phyloP scores from a whole-genome alignment of 129 eudicot species.

The Deinandra increscens region DNA sequence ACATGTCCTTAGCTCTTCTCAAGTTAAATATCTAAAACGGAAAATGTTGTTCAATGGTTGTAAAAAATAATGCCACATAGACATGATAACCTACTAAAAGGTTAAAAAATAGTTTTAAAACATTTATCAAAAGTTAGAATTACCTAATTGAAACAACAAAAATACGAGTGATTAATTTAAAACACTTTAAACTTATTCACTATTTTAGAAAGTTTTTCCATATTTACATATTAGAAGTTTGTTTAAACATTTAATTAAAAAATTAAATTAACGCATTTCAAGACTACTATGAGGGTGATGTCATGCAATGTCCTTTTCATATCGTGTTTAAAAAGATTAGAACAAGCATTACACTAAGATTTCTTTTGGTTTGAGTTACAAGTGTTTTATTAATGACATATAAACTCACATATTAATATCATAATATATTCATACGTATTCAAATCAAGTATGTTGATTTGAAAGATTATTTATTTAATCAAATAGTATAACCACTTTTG shows the following conservation, averaged over 20 bases:
- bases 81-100: too few species aligned
- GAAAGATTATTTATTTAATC: not conserved
- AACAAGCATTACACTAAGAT: slow-evolving; percentile 16
- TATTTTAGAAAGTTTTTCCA: too few species aligned
- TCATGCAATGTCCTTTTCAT: not conserved
- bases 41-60: too few species aligned
- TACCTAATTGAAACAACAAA: too few species aligned
- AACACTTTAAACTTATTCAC: too few species aligned
- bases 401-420: not conserved
- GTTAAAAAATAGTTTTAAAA: too few species aligned
- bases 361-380: not conserved
- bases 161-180: too few species aligned
- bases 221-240: not conserved
- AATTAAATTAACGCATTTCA: not conserved
- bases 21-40: too few species aligned
- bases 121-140: too few species aligned
- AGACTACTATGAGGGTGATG: slow-evolving; percentile 3
- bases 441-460: not conserved
- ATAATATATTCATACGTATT: not conserved
- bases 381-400: not conserved
- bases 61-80: too few species aligned
- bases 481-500: not conserved
- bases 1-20: too few species aligned
- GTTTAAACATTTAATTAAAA: not conserved
- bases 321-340: slow-evolving; percentile 22